phyloP scores from a whole-genome alignment of 2,329 filamentous ascomycete genomes.

The Fusarium sp. region DNA sequence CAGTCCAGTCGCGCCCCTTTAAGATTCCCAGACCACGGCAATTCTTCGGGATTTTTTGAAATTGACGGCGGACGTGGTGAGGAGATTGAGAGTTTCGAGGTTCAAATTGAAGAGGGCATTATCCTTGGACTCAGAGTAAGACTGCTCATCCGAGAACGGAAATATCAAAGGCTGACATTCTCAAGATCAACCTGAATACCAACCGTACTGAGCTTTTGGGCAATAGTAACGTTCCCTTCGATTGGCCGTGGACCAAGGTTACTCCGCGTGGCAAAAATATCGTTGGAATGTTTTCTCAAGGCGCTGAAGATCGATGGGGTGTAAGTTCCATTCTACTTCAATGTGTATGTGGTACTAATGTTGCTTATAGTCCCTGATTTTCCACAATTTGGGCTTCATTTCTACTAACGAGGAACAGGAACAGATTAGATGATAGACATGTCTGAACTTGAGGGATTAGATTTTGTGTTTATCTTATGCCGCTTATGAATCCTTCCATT shows the following conservation, averaged over 20 bases:
- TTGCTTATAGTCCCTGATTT: not conserved
- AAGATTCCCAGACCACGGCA: not conserved
- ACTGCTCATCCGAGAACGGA: not conserved
- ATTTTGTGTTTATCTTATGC: not conserved
- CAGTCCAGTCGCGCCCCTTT: rapidly evolving
- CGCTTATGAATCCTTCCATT: not conserved
- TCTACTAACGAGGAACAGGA: not conserved
- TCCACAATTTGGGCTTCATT: not conserved
- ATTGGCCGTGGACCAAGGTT: not conserved
- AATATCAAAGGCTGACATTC: not conserved
- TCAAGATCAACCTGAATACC: not conserved
- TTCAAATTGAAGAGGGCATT: not conserved
- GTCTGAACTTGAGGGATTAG: not conserved
- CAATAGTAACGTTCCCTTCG: not conserved
- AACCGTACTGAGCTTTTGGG: not conserved
- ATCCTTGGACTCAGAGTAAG: conserved; percentile 20
- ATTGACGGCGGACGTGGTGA: conserved; percentile 20
- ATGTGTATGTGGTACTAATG: not conserved
- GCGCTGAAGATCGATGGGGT: not conserved
- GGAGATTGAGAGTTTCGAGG: conserved; percentile 4
- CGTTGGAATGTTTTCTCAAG: conserved; percentile 13
- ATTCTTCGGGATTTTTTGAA: not conserved
- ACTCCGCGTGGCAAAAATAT: conserved; percentile 8
- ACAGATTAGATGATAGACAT: not conserved
- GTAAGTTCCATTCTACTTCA: not conserved